Base-by-base conservation (phyloP, 305 asterid genomes). In the Striga hermonthica region DNA sequence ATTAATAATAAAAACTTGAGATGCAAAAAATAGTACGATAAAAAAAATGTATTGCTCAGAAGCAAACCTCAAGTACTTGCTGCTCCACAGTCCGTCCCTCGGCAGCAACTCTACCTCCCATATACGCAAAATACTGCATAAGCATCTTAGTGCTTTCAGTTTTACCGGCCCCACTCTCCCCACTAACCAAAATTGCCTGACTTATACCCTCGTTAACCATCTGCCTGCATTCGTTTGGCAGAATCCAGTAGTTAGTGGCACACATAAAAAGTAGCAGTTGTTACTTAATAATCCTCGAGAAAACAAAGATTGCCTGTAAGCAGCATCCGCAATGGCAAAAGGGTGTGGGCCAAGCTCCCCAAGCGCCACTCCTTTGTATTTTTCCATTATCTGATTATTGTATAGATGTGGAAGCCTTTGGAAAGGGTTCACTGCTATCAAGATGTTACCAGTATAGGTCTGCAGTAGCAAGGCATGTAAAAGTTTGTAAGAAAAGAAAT, bases 161-260 rank as follows among this genome's bases (percentile, higher is more conserved):
- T 83, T 89, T 89, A 54, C 95, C 96, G 13, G 95, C 96, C 70
- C 95, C 96, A 73, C 96, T 89, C 79, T 89, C 96, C 61, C 96
- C 96, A 77, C 95, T 89, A 22, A 86, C 95, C 86, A 89, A 81
- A 74, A 89, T 89, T 35, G 96, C 63, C 75, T 89, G 96, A 76
- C 90, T 83, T 65, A 79, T 74, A 22, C 83, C 82, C 66, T 86
- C 95, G 57, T 80, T 79, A 47, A 89, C 78, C 92, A 89, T 84
- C 77, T 81, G 87, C 81, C 96, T 88, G 88, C 76, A 77, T 38
- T 53, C 28, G 62, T 22, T 43, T 65, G 45, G 37, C 57, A 12
- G 35, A 60, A 12, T 50, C 31, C 65, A 65, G 14, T 7, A 64
- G 50, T 61, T 72, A 62, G 53, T 67, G 75, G 63, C n/a, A 37